Conservation (phyloP, 352 stramenopile species). For the Pythium utonaiense region DNA sequence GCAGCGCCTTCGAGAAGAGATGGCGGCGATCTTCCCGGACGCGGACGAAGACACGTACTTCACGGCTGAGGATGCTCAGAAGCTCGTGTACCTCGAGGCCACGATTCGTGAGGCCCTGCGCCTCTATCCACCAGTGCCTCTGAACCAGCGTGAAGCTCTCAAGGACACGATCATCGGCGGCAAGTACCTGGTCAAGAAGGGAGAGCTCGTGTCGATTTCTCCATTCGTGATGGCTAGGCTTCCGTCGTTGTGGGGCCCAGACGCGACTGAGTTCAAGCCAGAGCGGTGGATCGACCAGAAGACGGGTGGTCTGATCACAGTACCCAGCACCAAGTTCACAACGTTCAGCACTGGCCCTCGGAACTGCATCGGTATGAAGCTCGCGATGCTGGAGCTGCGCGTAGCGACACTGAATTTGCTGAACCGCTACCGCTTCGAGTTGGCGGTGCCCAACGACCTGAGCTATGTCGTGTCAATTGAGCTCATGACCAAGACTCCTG, state of each 20-base stretch:
- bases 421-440: slow-evolving; percentile 7
- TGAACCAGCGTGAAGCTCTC: slow-evolving; percentile 52
- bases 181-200: slow-evolving; percentile 21
- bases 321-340: slow-evolving; percentile 26
- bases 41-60: slow-evolving; percentile 28
- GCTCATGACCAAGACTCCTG: slow-evolving; percentile 6
- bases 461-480: slow-evolving; percentile 9
- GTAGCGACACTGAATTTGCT: slow-evolving; percentile 14
- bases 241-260: slow-evolving; percentile 35
- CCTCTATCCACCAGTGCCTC: slow-evolving; percentile 53
- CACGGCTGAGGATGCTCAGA: slow-evolving; percentile 43
- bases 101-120: slow-evolving; percentile 60
- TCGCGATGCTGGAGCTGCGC: slow-evolving; percentile 43
- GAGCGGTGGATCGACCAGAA: slow-evolving; percentile 43
- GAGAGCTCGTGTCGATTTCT: slow-evolving; percentile 22
- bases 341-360: slow-evolving; percentile 39
- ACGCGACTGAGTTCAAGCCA: slow-evolving; percentile 53
- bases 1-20: slow-evolving; percentile 40
- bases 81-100: slow-evolving; percentile 57
- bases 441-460: slow-evolving; percentile 7
- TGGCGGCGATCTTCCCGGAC: slow-evolving; percentile 24
- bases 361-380: slow-evolving; percentile 38
- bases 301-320: slow-evolving; percentile 1
- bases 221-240: slow-evolving; percentile 34
- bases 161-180: slow-evolving; percentile 50